Base-by-base conservation (phyloP, 306 rosid genomes). In the Quercus rubra region DNA sequence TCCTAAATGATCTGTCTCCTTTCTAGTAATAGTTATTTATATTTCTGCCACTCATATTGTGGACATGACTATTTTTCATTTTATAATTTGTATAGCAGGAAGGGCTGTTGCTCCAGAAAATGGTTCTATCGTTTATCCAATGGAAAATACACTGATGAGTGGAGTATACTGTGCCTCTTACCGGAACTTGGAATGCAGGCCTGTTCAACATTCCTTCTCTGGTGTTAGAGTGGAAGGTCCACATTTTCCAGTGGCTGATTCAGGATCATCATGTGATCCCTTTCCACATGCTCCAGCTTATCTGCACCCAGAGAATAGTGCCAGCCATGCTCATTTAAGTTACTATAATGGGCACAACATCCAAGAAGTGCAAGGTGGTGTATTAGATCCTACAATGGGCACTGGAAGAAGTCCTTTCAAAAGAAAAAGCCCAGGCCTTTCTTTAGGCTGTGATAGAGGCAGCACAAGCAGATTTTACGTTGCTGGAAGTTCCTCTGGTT, bases 401-500 rank as follows among this genome's bases (percentile, higher is more conserved):
- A 41, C 54, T 58, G 69, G 56, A 31, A 58, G 70, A 58, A 20
- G 56, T n/a, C 78, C 55, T 27, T 54, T 18, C 38, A 58, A 74
- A 59, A 74, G 78, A 74, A 74, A 59, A 20, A 35, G 68, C 25
- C 78, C 78, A 5, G 21, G 21, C 19, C 11, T 11, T 59, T 38
- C 69, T 74, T 21, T 56, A 55, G 11, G n/a, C 55, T 17, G 56
- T 57, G 70, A 74, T 69, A 35, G 31, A 31, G 70, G 78, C 70
- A 74, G 78, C 78, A 38, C 70, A n/a, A 58, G 55, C 69, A 74
- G 70, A 74, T 56, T 56, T 20, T n/a, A 27, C 7, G 20, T 28
- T 41, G 69, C 70, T n/a, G 78, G 78, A 74, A 74, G 78, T 35
- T 74, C 78, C 38, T 56, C 68, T n/a, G 41, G 69, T 58, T 38